Conservation (phyloP, 2,329 filamentous ascomycete genomes). For the Colletotrichum camelliae region DNA sequence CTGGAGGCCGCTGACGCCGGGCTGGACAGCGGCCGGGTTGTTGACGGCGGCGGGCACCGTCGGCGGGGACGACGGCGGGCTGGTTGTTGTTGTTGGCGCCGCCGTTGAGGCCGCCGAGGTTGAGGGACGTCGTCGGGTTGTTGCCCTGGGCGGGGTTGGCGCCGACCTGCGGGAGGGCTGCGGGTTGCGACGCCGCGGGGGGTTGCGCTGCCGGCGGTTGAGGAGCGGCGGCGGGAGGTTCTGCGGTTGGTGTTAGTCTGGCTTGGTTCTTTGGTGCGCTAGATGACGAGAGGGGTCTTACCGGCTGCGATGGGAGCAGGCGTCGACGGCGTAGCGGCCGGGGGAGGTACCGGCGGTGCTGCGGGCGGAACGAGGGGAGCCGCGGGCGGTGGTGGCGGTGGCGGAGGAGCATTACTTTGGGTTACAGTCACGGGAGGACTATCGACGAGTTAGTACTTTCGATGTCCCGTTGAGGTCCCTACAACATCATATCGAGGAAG, state of each 20-base stretch:
- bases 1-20: conserved; percentile 42
- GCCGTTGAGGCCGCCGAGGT: conserved; percentile 26
- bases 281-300: not conserved
- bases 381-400: not conserved
- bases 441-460: not conserved
- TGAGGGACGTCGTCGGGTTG: conserved; percentile 22
- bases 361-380: not conserved
- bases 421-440: conserved; percentile 2
- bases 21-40: conserved; percentile 18
- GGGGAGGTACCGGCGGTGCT: not conserved
- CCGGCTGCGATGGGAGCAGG: conserved; percentile 13
- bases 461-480: not conserved
- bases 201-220: not conserved
- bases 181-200: not conserved
- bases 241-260: not conserved
- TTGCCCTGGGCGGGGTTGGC: conserved; percentile 18
- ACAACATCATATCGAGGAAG: not conserved
- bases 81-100: not conserved
- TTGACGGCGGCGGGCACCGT: conserved; percentile 24
- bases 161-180: not conserved
- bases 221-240: conserved; percentile 5
- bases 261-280: not conserved
- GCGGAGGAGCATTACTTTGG: conserved; percentile 15
- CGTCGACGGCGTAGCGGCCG: not conserved
- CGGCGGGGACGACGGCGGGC: not conserved